Base-by-base conservation (phyloP, 441 rosid genomes). In the Jatropha multifida region DNA sequence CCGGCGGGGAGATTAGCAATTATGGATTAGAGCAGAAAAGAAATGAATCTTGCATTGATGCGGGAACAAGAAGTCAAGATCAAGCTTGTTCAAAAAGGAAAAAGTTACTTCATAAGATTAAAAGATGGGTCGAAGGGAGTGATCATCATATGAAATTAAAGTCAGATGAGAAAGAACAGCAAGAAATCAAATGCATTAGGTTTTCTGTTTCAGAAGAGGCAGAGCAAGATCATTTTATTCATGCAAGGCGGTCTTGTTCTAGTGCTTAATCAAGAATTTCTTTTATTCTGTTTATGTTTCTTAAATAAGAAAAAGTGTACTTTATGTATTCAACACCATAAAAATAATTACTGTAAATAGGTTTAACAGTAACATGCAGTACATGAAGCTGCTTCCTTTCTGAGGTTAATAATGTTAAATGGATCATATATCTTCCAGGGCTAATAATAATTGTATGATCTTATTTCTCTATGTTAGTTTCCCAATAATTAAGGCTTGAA, bases 51-150 rank as follows among this genome's bases (percentile, higher is more conserved):
- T 32, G 49, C 68, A 37, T 40, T 0, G 64, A 26, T 49, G 74
- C 7, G 37, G 63, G 52, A 65, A 74, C 42, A 27, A 61, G 27
- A 3, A 17, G 68, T 23, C 51, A 51, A 54, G 76, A 74, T 27
- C 73, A 72, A 20, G 81, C 72, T 58, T 18, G 65, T 65, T 75
- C 93, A 54, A 89, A 77, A 76, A 87, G 88, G 84, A 81, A 74
- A 72, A 91, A 79, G 80, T 42, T 91, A 72, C 80, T 92, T 61
- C 81, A 86, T 23, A 92, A 86, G 80, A 77, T 91, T 5, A 92
- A 83, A 80, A 89, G 71, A 85, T 91, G 93, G 94, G 90, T 92
- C 32, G 97, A 89, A 69, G 89, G 96, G 54, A 77, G 73, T 63
- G 90, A 86, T 23, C 82, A 74, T 20, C 82, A 74, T 32, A 73